Evolutionary conservation across 1,284 basidiomycete genomes (phyloP).

Genomic region (Ceratorhiza oryzae-sativae): DNA sequence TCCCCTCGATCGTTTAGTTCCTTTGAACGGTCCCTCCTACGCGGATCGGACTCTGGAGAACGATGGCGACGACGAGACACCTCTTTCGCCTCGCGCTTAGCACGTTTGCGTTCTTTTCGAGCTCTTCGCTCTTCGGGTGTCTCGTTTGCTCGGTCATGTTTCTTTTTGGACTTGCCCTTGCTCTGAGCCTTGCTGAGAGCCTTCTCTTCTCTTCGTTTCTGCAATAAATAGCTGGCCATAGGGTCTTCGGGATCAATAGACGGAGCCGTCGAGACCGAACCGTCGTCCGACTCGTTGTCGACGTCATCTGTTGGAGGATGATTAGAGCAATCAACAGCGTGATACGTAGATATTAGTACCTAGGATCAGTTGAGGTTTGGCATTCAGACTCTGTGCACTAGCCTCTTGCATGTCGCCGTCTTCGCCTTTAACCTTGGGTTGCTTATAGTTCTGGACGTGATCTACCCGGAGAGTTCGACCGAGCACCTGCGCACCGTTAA

Average conservation of each 20-base stretch:
- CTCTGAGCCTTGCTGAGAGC: slow-evolving; percentile 62
- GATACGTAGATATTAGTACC: slow-evolving; percentile 57
- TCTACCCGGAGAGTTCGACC: slow-evolving; percentile 90
- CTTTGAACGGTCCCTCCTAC: neutral
- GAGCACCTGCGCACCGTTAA: slow-evolving; percentile 92
- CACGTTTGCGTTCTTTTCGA: slow-evolving; percentile 59
- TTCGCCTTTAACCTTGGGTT: slow-evolving; percentile 78
- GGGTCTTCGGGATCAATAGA: slow-evolving; percentile 95
- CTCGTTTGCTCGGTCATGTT: slow-evolving; percentile 65
- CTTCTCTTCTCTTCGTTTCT: slow-evolving; percentile 72
- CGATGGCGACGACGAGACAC: neutral
- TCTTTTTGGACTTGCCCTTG: slow-evolving; percentile 59
- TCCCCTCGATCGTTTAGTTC: neutral
- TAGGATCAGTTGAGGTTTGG: slow-evolving; percentile 71
- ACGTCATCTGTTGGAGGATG: slow-evolving; percentile 41
- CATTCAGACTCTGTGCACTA: slow-evolving; percentile 86
- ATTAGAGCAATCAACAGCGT: slow-evolving; percentile 35
- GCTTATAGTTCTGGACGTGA: slow-evolving; percentile 94
- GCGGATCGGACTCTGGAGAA: neutral
- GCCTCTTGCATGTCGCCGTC: slow-evolving; percentile 89
- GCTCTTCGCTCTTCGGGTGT: slow-evolving; percentile 77
- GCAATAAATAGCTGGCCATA: slow-evolving; percentile 89
- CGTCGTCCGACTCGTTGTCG: slow-evolving; percentile 51
- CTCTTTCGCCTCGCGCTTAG: slow-evolving; percentile 38
- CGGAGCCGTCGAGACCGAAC: slow-evolving; percentile 67